These are phyloP conservation scores for Albugo candida DNA, from an alignment of 352 stramenopile species.

Conservation along the genomic window DNA sequence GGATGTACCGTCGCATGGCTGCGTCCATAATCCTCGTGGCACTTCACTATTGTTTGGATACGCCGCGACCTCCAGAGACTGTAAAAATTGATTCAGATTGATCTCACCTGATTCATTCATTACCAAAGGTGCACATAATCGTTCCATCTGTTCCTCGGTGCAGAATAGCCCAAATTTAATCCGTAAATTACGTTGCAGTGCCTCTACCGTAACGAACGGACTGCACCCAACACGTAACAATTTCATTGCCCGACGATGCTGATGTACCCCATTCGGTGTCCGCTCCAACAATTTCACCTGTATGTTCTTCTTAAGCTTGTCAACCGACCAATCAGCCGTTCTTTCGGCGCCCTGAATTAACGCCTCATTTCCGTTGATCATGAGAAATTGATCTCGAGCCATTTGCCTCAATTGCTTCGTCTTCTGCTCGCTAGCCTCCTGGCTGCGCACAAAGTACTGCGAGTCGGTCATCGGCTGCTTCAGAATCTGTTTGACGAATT, in stretches of 20 bases:
- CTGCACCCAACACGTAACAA: conserved; percentile 48
- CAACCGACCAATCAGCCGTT: conserved; percentile 36
- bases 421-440: conserved; percentile 47
- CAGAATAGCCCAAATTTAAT: conserved; percentile 61
- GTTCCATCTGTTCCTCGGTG: conserved; percentile 48
- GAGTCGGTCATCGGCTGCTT: conserved; percentile 52
- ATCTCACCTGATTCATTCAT: conserved; percentile 45
- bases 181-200: conserved; percentile 60
- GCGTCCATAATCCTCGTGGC: conserved; percentile 35
- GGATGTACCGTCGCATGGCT: conserved; percentile 6
- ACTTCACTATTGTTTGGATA: conserved; percentile 36
- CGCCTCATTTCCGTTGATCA: conserved; percentile 9
- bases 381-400: conserved; percentile 42
- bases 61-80: conserved; percentile 40
- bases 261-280: conserved; percentile 50
- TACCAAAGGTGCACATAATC: conserved; percentile 43
- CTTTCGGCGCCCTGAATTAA: conserved; percentile 21
- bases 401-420: conserved; percentile 27
- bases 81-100: conserved; percentile 54
- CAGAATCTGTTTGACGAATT: conserved; percentile 63
- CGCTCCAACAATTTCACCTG: conserved; percentile 61
- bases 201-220: conserved; percentile 40
- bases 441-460: conserved; percentile 58
- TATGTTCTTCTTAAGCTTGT: conserved; percentile 49
- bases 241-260: conserved; percentile 62